Conservation (phyloP, 371 early-diverging fungal species). For the Thermomucor indicae-seudaticae region DNA sequence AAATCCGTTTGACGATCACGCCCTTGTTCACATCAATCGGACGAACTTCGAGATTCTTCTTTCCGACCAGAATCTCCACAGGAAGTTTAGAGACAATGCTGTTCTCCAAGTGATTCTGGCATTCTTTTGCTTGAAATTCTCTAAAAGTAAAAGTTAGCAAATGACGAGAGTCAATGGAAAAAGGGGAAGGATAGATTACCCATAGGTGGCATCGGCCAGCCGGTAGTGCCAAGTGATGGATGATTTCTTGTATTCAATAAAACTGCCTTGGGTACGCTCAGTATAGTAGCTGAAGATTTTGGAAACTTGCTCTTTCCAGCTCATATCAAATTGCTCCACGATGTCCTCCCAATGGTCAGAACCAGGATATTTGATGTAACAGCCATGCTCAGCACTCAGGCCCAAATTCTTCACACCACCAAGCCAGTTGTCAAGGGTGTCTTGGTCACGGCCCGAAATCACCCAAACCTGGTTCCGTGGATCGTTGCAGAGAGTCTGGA, state of each 20-base stretch:
- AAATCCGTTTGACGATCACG: conserved; percentile 86
- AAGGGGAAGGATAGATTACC: conserved; percentile 6
- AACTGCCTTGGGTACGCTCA: conserved; percentile 85
- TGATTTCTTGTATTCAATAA: conserved; percentile 81
- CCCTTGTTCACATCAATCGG: conserved; percentile 85
- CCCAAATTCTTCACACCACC: conserved; percentile 68
- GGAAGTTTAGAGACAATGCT: conserved; percentile 82
- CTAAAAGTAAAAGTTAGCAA: conserved; percentile 5
- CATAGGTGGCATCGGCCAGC: conserved; percentile 58
- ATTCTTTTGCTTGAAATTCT: conserved; percentile 85
- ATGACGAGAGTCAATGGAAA: background rate
- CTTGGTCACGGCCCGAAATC: conserved; percentile 88
- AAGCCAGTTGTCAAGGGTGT: conserved; percentile 82
- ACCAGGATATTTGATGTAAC: conserved; percentile 81
- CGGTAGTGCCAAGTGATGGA: conserved; percentile 93
- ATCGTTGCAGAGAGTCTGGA: conserved; percentile 60
- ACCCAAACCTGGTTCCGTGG: conserved; percentile 88
- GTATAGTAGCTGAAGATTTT: conserved; percentile 90
- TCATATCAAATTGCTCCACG: conserved; percentile 78
- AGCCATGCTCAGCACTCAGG: conserved; percentile 93
- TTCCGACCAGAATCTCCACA: conserved; percentile 91
- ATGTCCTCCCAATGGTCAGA: conserved; percentile 75
- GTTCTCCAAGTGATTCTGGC: conserved; percentile 84
- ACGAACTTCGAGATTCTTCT: conserved; percentile 94
- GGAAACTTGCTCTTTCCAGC: conserved; percentile 87